Evolutionary conservation across 2,329 filamentous ascomycete species (phyloP).

Genomic region (Aschersonia sp.): DNA sequence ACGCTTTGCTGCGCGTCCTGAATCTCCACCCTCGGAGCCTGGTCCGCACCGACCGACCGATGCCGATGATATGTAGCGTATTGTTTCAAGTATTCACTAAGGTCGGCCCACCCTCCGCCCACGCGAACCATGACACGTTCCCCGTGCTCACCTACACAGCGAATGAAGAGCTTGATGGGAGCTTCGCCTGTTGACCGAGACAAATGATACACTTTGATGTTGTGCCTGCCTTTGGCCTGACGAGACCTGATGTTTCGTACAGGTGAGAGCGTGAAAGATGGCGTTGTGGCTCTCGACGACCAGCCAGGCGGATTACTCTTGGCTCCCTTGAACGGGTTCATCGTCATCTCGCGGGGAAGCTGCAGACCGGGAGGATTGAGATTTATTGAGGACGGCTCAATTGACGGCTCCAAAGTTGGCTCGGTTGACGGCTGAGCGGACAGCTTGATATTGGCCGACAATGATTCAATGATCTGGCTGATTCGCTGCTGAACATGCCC

Average conservation of each 20-base stretch:
- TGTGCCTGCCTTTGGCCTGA: slow-evolving; percentile 41
- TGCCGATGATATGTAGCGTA: slow-evolving; percentile 86
- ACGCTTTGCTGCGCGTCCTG: slow-evolving; percentile 28
- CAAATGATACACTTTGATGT: slow-evolving; percentile 86
- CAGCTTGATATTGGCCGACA: slow-evolving; percentile 68
- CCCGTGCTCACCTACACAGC: slow-evolving; percentile 76
- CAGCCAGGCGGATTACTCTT: slow-evolving; percentile 33
- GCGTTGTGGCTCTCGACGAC: slow-evolving; percentile 45
- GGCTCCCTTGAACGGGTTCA: slow-evolving; percentile 23
- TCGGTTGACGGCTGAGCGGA: slow-evolving; percentile 32
- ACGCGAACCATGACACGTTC: slow-evolving; percentile 97
- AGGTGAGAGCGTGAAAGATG: slow-evolving; percentile 57
- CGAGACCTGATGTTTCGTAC: slow-evolving; percentile 37
- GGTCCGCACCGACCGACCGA: slow-evolving; percentile 31
- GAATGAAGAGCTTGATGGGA: slow-evolving; percentile 89
- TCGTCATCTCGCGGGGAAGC: slow-evolving; percentile 30
- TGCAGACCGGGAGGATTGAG: slow-evolving; percentile 45
- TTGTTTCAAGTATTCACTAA: slow-evolving; percentile 87
- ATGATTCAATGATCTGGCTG: slow-evolving; percentile 59
- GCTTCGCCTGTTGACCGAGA: slow-evolving; percentile 70
- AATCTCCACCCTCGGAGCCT: slow-evolving; percentile 42
- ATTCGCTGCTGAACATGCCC: slow-evolving; percentile 71
- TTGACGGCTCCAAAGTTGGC: slow-evolving; percentile 18
- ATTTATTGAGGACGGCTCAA: slow-evolving; percentile 33
- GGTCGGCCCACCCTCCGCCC: slow-evolving; percentile 93